Evolutionary conservation across 2,329 filamentous ascomycete species (phyloP), one percentile per base, ranked within the genome.

Genomic region (Metarhizium sp.): DNA sequence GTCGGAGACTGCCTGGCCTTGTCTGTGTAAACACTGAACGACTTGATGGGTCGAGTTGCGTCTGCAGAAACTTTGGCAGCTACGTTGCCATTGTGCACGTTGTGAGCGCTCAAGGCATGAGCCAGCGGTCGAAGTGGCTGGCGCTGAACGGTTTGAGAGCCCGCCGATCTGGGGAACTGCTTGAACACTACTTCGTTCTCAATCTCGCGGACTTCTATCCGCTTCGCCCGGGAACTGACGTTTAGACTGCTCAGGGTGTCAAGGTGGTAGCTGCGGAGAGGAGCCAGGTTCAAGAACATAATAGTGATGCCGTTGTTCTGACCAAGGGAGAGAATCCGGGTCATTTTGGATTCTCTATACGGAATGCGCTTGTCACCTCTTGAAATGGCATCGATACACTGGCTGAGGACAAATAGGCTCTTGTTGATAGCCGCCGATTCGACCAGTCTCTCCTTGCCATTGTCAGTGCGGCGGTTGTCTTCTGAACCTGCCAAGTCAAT

Each of bases 361-460:
- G 94, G 92, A 64, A 97, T 92, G 38, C 92, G 83, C 63, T 79
- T 81, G 67, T 86, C 83, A 36, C 82, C 82, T 29, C 82, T 76
- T 1, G 87, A 88, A 67, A 97, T 97, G 55, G 92, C 92, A 67
- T 97, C 92, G 53, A 97, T 92, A 64, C 92, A 97, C 69, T 96
- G 91, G 47, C 90, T 92, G 51, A 97, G 75, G 18, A 96, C 92
- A 65, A 97, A 97, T 6, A 97, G 78, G 60, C 90, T 95, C 75
- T 96, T 97, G 79, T 97, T 97, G 76, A 97, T 97, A 65, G 90
- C 92, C 0, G 92, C 91, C 43, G 91, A 96, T 71, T 97, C 92
- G n/a, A 96, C 82, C 67, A 97, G 77, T 30, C 92, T 81, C 69
- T 96, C 91, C 69, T 92, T 94, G 64, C 86, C 90, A 69, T 97